Evolutionary conservation across 106 monocot genomes (phyloP), one percentile per base, ranked within the genome.

Genomic region (Alisma plantagoaquatica): DNA sequence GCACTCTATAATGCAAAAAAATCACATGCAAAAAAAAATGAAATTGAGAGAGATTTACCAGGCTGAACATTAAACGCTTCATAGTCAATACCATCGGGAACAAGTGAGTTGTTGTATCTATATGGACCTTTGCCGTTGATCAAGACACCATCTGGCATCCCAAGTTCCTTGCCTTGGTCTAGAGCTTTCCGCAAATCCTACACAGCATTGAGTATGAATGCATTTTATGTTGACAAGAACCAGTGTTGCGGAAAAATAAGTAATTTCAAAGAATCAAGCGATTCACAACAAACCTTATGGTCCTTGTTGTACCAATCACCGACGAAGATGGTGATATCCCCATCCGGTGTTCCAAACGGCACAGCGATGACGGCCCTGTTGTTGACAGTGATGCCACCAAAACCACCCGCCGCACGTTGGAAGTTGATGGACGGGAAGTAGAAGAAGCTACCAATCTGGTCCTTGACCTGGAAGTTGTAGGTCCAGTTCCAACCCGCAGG

Each of bases 371-470:
- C 67, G 4, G 23, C 57, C 8, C 92, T 69, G 33, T 92, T 83
- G 33, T 92, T 86, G n/a, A 92, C 54, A 12, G 56, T 83, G 35
- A 93, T 69, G 3, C 73, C 75, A 41, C 92, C 92, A 33, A 59
- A 87, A 3, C 92, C 92, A n/a, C 92, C 92, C 0, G 86, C 75
- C 0, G 92, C 74, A n/a, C 92, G 62, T 24, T 93, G 92, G 47
- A 93, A 66, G 30, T 63, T 60, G 29, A 74, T 51, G 1, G 92
- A 83, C 2, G 92, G 92, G 63, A 75, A 86, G 60, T 87, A 93
- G 77, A 87, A 93, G 74, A 93, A 83, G 60, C 86, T 87, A 2
- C 92, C 92, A 38, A 92, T 86, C 45, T 92, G 92, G 35, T 92
- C 86, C 76, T 92, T 92, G 3, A 77, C 86, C 53, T 93, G 92